These are phyloP conservation scores for Lentinula sp. DNA, from an alignment of 768 basidiomycete genomes.

Conservation along the genomic window DNA sequence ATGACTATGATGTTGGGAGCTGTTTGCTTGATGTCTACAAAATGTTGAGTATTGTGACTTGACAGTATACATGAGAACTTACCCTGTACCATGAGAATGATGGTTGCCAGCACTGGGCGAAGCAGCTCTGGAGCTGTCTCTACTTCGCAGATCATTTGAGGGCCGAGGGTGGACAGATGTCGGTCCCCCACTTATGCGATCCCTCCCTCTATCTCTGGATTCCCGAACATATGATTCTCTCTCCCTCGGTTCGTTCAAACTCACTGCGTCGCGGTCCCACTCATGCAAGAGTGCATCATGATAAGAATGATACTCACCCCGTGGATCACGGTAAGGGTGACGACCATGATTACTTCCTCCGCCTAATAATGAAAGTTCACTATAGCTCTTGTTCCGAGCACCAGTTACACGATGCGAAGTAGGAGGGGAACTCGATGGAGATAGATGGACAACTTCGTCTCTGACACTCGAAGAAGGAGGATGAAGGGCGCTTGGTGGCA, in stretches of 20 bases:
- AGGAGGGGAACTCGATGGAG: constrained; percentile 29
- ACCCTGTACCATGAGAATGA: background rate
- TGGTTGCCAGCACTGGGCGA: constrained; percentile 32
- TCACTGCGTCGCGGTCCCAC: background rate
- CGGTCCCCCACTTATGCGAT: constrained; percentile 16
- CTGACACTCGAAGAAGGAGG: background rate
- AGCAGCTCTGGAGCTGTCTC: constrained; percentile 53
- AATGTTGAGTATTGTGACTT: background rate
- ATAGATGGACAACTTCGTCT: constrained; percentile 13
- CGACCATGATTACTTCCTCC: background rate
- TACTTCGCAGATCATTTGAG: constrained; percentile 22
- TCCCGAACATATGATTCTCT: background rate
- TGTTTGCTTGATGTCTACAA: constrained; percentile 10
- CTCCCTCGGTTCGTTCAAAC: background rate
- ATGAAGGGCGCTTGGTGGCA: background rate
- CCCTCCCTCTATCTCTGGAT: background rate
- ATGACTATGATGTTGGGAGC: constrained; percentile 40
- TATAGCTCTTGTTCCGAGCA: background rate
- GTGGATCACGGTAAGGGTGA: constrained; percentile 3
- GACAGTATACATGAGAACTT: background rate
- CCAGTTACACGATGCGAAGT: background rate
- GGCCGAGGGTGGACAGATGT: constrained; percentile 11
- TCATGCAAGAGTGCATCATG: background rate
- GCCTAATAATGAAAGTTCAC: background rate
- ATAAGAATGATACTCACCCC: constrained; percentile 1